Conservation (phyloP, 768 basidiomycete species). For the Leucocoprinus birnbaumii region DNA sequence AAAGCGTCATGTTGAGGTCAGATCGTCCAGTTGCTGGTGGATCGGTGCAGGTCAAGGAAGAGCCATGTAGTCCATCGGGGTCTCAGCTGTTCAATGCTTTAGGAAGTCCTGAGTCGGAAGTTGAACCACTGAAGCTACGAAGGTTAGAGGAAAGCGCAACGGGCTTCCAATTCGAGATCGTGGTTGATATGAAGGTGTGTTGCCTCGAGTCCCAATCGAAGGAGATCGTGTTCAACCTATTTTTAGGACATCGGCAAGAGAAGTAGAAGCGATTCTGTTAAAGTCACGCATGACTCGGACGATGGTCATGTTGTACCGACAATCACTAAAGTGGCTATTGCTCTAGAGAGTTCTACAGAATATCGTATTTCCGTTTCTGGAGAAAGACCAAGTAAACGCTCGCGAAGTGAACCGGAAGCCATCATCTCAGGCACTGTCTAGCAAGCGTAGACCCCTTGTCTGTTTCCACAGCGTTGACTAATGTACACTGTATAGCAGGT, state of each 20-base stretch:
- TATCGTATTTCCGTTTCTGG: background rate
- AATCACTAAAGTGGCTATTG: background rate
- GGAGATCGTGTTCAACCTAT: background rate
- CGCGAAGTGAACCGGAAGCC: background rate
- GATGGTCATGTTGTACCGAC: background rate
- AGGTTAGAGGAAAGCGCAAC: background rate
- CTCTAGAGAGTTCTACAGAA: background rate
- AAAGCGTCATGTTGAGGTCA: too few species aligned
- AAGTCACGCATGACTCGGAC: background rate
- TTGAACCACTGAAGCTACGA: too few species aligned
- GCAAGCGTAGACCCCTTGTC: too few species aligned
- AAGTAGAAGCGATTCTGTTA: background rate
- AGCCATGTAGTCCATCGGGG: too few species aligned
- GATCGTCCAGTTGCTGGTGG: background rate
- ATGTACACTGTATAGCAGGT: too few species aligned
- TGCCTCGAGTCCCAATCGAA: background rate
- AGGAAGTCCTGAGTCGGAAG: too few species aligned
- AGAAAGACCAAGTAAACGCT: background rate
- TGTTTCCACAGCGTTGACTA: too few species aligned
- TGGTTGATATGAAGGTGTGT: background rate
- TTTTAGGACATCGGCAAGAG: background rate
- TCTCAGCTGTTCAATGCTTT: too few species aligned
- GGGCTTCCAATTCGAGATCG: background rate
- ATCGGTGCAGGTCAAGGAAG: too few species aligned
- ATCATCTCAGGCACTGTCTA: background rate